Evolutionary conservation across 305 asterid genomes (phyloP), one percentile per base, ranked within the genome.

Genomic region (Plantago coronopus): DNA sequence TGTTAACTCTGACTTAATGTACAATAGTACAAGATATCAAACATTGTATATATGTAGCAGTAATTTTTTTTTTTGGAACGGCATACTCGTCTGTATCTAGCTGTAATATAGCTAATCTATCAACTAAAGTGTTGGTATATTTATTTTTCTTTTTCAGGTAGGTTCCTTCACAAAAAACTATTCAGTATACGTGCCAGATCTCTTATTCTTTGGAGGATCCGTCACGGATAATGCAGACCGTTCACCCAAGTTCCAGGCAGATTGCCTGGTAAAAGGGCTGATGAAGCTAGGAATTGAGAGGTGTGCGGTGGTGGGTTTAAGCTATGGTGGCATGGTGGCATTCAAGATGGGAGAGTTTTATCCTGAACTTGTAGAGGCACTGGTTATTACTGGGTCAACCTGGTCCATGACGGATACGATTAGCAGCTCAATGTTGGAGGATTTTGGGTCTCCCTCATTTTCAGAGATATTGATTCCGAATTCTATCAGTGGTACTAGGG

Each of bases 321-420:
- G 97, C 73, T 91, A 91, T 69, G 97, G 97, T n/a, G 98, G 98
- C 16, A 86, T 88, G 96, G 96, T 91, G 73, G 96, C 94, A 14
- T 91, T 91, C 50, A 87, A 85, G 89, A 76, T 91, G 89, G 97
- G 96, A 20, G 91, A 87, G 81, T 44, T 77, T 72, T 70, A 71
- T 47, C 87, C 89, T 3, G 83, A 79, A 16, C 42, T 85, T 79
- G 95, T 91, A 57, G 74, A 61, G 63, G 84, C 89, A 2, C 5
- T 85, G 62, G 91, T 91, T 54, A 58, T 91, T 3, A 81, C 97
- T 0, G 97, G 95, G 2, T 85, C 97, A 0, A 68, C 83, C 13
- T 62, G 82, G 42, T 86, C 94, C 3, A 79, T 90, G 95, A 85
- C 95, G 10, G 96, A 85, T 56, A 78, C 90, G 17, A 78, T 83